Evolutionary conservation across 148 eudicot genomes (phyloP), one percentile per base, ranked within the genome.

Genomic region (Limonium bicolor): DNA sequence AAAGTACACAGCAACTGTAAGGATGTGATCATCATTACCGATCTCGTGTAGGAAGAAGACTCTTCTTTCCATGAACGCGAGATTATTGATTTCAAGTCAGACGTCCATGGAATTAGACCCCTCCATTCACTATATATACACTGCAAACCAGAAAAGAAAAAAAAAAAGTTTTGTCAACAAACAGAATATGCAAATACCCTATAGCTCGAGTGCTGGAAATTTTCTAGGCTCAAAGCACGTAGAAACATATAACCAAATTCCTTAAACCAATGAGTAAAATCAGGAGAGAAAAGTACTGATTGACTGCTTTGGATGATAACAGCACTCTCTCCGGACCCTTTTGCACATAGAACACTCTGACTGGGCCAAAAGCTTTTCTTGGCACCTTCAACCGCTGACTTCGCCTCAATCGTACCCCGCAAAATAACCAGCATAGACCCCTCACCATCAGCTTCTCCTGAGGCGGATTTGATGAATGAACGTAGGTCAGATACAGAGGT

Each of bases 41-140:
- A 61, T 77, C 77, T 88, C 27, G 59, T 49, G 32, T 80, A 67
- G 22, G 75, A 42, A 23, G 81, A 42, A 45, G 65, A 66, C 35
- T 65, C 72, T 36, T 74, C 69, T 65, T 69, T 85, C 73, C 71
- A 66, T 14, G 70, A 60, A 62, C 71, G 71, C n/a, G 66, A 48
- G 53, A 85, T 47, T 22, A 80, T 21, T 20, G 82, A 67, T 34
- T 78, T 76, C 33, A 77, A 15, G 55, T 80, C 92, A 31, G 77
- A 57, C 45, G 80, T 54, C 92, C 80, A 85, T 47, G 86, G 77
- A 37, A 80, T 69, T 26, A 69, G 45, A 15, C 86, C 85, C 47
- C 75, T 64, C 80, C 74, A 69, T 54, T 77, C 83, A 31, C 77
- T 77, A 74, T 80, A 85, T 65, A 85, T 72, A 51, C 71, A 80